phyloP scores from a whole-genome alignment of 2,329 filamentous ascomycete species.

The Dactylellina leptospora region DNA sequence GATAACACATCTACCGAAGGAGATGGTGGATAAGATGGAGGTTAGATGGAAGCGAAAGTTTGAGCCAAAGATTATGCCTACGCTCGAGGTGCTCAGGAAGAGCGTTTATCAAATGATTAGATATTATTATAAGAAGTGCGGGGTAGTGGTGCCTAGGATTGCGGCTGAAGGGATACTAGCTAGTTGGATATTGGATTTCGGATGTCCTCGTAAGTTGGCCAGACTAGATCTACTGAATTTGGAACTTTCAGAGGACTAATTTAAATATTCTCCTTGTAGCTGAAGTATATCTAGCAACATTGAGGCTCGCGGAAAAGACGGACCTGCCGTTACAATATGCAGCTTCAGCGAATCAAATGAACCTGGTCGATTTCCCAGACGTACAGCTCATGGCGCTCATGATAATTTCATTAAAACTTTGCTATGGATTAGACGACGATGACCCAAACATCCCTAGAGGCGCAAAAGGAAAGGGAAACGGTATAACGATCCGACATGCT shows the following conservation, averaged over 20 bases:
- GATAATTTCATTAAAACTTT: constrained; percentile 78
- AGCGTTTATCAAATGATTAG: constrained; percentile 70
- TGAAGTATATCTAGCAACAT: constrained; percentile 71
- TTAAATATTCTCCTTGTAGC: constrained; percentile 63
- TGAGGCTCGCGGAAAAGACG: constrained; percentile 65
- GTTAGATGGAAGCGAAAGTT: constrained; percentile 69
- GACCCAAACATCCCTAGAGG: constrained; percentile 55
- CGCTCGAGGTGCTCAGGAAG: constrained; percentile 70
- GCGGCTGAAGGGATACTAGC: constrained; percentile 75
- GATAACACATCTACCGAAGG: constrained; percentile 68
- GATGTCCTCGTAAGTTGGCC: constrained; percentile 72
- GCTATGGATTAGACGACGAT: constrained; percentile 74
- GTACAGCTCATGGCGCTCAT: constrained; percentile 75
- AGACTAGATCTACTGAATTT: constrained; percentile 43
- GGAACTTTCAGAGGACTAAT: constrained; percentile 46
- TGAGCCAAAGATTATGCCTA: constrained; percentile 64
- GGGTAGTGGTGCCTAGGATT: constrained; percentile 75
- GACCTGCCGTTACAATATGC: constrained; percentile 52
- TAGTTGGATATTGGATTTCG: constrained; percentile 74
- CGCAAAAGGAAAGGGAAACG: constrained; percentile 53
- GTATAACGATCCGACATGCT: constrained; percentile 54
- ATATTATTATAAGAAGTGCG: constrained; percentile 74
- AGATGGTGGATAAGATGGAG: constrained; percentile 73
- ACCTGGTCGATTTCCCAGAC: constrained; percentile 73
- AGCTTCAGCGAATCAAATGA: constrained; percentile 4